Conservation (phyloP, 177 flowering plant genomes). For the Vitis hybrid region DNA sequence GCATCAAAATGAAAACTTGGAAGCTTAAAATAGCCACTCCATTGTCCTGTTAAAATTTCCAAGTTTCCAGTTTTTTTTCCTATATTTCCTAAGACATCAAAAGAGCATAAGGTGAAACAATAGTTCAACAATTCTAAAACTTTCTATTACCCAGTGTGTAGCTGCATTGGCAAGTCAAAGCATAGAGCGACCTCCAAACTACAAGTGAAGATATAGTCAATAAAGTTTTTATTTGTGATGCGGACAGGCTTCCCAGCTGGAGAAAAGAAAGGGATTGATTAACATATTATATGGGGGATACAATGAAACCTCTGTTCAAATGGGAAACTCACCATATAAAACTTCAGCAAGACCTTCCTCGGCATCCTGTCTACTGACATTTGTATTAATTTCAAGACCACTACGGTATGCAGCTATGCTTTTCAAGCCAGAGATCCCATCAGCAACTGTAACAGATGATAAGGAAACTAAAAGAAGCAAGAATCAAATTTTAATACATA, state of each 20-base stretch:
- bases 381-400: constrained; percentile 76
- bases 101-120: constrained; percentile 5
- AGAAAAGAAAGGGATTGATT: constrained; percentile 21
- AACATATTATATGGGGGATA: background rate
- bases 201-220: constrained; percentile 65
- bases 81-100: background rate
- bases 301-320: background rate
- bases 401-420: constrained; percentile 93
- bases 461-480: constrained; percentile 39
- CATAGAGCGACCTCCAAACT: constrained; percentile 73
- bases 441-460: constrained; percentile 50
- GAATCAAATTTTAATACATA: background rate
- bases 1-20: background rate
- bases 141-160: constrained; percentile 83
- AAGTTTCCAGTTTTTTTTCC: background rate
- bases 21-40: background rate
- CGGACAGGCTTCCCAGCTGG: constrained; percentile 78
- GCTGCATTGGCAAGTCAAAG: constrained; percentile 79
- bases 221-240: constrained; percentile 68
- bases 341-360: constrained; percentile 68
- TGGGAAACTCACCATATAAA: constrained; percentile 47
- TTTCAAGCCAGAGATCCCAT: constrained; percentile 63
- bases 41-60: background rate
- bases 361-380: constrained; percentile 59
- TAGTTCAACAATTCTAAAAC: background rate